These are phyloP conservation scores for Yamadazyma phyllophila DNA, from an alignment of 805 yeast species.

Conservation along the genomic window DNA sequence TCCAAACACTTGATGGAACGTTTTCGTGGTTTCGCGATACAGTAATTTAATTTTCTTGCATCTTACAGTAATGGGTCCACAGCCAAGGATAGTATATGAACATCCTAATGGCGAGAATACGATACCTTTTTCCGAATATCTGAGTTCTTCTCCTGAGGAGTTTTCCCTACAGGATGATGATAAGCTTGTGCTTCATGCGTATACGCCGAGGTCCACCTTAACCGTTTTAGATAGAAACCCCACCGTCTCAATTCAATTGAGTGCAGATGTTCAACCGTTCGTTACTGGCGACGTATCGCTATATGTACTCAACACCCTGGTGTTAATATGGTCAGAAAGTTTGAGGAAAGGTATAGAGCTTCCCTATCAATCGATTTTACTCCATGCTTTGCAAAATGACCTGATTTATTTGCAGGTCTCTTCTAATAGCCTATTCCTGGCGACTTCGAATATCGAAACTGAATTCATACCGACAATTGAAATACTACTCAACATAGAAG, in stretches of 20 bases:
- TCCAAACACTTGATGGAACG: not conserved
- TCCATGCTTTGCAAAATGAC: conserved; percentile 29
- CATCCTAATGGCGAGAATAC: conserved; percentile 44
- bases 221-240: conserved; percentile 17
- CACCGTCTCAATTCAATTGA: conserved; percentile 8
- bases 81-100: conserved; percentile 13
- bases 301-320: conserved; percentile 33
- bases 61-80: conserved; percentile 1
- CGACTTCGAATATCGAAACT: not conserved
- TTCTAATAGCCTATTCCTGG: conserved; percentile 18
- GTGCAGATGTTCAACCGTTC: not conserved
- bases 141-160: conserved; percentile 37
- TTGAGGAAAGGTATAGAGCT: conserved; percentile 28
- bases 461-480: conserved; percentile 6
- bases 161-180: conserved; percentile 36
- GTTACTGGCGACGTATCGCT: conserved; percentile 14
- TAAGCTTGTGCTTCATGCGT: conserved; percentile 41
- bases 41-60: not conserved
- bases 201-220: conserved; percentile 22
- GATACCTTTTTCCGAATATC: conserved; percentile 29
- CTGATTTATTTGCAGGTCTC: conserved; percentile 32
- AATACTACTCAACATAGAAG: not conserved
- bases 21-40: conserved; percentile 1
- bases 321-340: conserved; percentile 29
- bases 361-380: conserved; percentile 31